Percentiles rank a stretch among this genome's conserved stretches.
Evolutionary conservation across 179 eudicot species (phyloP).

Genomic region (Drosera spatulata): DNA sequence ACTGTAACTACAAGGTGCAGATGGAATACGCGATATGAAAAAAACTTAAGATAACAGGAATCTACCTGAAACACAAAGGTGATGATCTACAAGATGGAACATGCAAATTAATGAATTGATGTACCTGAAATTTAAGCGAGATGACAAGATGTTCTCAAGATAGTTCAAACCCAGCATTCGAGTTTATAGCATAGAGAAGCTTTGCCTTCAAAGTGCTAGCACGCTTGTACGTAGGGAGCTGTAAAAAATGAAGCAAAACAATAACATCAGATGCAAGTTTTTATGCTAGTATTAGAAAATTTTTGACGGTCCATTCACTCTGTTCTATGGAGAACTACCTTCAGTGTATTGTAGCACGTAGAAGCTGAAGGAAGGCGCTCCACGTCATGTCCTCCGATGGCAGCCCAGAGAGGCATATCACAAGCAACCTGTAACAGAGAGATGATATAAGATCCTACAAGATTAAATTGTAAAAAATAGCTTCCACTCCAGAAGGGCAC

Average conservation of each 20-base stretch:
- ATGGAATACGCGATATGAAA: too few relatives aligned
- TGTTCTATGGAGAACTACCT: conserved; percentile 29
- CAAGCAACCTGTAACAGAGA: conserved; percentile 49
- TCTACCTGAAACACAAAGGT: too few relatives aligned
- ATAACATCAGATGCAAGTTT: not conserved
- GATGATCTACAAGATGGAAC: too few relatives aligned
- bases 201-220: conserved; percentile 74
- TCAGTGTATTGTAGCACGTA: conserved; percentile 75
- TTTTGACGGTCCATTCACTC: too few relatives aligned
- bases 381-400: conserved; percentile 92
- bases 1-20: too few relatives aligned
- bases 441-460: too few relatives aligned
- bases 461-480: too few relatives aligned
- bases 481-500: too few relatives aligned
- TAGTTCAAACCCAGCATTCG: conserved; percentile 71
- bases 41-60: too few relatives aligned
- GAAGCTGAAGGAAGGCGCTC: conserved; percentile 99
- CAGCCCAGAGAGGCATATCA: conserved; percentile 85
- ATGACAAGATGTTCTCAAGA: not conserved
- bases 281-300: too few relatives aligned
- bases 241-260: conserved; percentile 17
- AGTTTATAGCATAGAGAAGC: conserved; percentile 89
- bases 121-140: too few relatives aligned
- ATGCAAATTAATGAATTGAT: too few relatives aligned
- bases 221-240: conserved; percentile 93